These are phyloP conservation scores for Ceratobasidium sp. DNA, from an alignment of 1,284 basidiomycete species.

Conservation along the genomic window DNA sequence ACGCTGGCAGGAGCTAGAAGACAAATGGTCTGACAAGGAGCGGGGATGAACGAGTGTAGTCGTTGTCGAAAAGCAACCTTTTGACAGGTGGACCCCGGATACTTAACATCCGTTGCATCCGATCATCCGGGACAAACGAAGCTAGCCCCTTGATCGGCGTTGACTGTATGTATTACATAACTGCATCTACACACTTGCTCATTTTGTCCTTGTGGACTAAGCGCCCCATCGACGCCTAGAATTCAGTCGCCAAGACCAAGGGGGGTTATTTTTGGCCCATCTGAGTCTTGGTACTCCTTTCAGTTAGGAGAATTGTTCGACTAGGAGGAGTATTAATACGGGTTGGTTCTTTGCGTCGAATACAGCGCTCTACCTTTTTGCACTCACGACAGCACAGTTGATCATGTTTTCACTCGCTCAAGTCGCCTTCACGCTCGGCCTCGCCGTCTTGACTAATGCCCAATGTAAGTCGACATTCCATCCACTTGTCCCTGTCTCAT, in stretches of 20 bases:
- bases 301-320: no score
- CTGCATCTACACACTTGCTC: not conserved
- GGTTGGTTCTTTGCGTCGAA: not conserved
- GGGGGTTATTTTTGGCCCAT: not conserved
- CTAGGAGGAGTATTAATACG: no score
- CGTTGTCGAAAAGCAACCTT: not conserved
- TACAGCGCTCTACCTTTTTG: not conserved
- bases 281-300: no score
- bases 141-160: conserved; percentile 14
- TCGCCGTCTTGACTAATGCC: not conserved
- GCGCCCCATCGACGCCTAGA: no score
- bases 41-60: not conserved
- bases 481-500: not conserved
- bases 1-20: conserved; percentile 14
- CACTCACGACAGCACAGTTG: no score
- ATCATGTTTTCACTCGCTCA: conserved; percentile 11
- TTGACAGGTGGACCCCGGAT: not conserved
- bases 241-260: not conserved
- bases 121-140: conserved; percentile 6
- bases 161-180: not conserved
- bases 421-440: conserved; percentile 10
- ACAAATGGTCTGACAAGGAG: not conserved
- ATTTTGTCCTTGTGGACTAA: not conserved
- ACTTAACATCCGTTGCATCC: not conserved
- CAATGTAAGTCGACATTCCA: not conserved